Percentiles rank a stretch among this genome's conserved stretches.
phyloP scores from a whole-genome alignment of 139 green algal genomes.

The Tetradesmus lagerheimii region DNA sequence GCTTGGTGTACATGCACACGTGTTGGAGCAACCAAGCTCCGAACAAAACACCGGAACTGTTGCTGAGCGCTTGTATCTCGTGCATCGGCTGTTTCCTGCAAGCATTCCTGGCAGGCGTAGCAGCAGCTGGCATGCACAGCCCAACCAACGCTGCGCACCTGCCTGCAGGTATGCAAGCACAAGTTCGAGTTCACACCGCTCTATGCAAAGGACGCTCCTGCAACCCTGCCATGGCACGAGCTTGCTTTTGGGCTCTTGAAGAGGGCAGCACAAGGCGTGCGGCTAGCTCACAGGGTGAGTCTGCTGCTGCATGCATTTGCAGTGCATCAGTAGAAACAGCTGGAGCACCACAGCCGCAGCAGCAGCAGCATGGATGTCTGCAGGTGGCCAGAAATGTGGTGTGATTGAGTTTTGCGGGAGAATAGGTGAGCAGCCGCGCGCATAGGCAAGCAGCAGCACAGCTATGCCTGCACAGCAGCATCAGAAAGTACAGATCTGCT shows the following conservation, averaged over 20 bases:
- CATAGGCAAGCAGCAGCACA: too few species aligned
- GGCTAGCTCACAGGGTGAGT: slow-evolving; percentile 50
- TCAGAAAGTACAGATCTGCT: too few species aligned
- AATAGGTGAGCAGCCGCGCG: too few species aligned
- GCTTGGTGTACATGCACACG: neutral
- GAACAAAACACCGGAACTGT: neutral
- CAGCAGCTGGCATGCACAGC: neutral
- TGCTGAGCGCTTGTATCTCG: neutral
- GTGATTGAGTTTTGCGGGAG: too few species aligned
- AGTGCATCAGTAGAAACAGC: neutral
- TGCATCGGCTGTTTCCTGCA: neutral
- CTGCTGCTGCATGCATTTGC: neutral
- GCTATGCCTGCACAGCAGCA: too few species aligned
- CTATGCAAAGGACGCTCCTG: slow-evolving; percentile 67
- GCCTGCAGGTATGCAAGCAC: slow-evolving; percentile 70
- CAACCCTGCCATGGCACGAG: slow-evolving; percentile 59
- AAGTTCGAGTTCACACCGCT: slow-evolving; percentile 74
- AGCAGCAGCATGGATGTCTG: neutral
- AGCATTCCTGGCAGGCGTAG: neutral
- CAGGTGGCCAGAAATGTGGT: too few species aligned
- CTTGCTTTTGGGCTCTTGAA: slow-evolving; percentile 57
- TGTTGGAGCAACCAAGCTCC: too few species aligned
- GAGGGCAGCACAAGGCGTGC: slow-evolving; percentile 15
- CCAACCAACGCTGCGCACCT: neutral
- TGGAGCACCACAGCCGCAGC: neutral